Conservation (phyloP, 768 basidiomycete species). For the Phallus indusiatus region DNA sequence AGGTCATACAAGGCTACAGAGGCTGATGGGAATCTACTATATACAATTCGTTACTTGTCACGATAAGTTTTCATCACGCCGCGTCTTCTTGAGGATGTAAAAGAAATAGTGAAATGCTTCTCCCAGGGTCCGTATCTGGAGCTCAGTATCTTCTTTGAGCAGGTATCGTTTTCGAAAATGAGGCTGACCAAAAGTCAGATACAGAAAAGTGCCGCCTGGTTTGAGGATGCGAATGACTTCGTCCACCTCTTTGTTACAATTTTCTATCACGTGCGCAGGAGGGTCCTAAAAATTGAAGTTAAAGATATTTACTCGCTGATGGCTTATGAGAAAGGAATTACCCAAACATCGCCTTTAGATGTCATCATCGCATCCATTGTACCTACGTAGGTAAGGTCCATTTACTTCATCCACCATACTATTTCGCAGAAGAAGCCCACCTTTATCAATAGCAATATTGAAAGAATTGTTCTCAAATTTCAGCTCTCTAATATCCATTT, state of each 20-base stretch:
- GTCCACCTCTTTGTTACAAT: conserved; percentile 68
- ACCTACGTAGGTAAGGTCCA: conserved; percentile 24
- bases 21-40: no score
- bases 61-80: no score
- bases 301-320: not conserved
- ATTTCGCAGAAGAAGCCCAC: conserved; percentile 18
- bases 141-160: conserved; percentile 39
- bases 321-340: conserved; percentile 22
- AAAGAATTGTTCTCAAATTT: conserved; percentile 51
- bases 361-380: conserved; percentile 93
- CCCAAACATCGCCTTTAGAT: conserved; percentile 75
- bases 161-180: conserved; percentile 75
- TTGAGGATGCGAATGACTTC: conserved; percentile 70
- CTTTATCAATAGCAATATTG: conserved; percentile 83
- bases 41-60: no score
- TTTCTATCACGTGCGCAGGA: conserved; percentile 54
- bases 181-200: conserved; percentile 83
- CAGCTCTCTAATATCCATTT: conserved; percentile 74
- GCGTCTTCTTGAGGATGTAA: conserved; percentile 45
- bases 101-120: conserved; percentile 80
- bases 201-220: conserved; percentile 55
- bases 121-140: conserved; percentile 64
- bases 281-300: conserved; percentile 44
- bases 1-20: no score
- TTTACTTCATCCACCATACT: not conserved